Base-by-base conservation (phyloP, 148 eudicot genomes). In the Rhododendron griersonianum region DNA sequence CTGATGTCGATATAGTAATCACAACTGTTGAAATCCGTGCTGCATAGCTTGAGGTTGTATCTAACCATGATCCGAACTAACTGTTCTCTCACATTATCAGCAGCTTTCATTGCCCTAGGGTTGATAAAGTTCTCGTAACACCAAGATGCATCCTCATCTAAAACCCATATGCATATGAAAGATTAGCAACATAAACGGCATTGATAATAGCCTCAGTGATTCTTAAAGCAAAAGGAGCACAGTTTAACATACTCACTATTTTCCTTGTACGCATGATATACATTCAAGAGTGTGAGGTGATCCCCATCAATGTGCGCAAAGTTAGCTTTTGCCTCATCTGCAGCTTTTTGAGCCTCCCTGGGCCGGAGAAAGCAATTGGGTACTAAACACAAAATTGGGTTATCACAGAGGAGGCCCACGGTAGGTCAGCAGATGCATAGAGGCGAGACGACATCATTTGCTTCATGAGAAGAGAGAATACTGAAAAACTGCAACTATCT, bases 361-460 rank as follows among this genome's bases (percentile, higher is more conserved):
- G 99, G 99, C 99, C 98, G 95, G 94, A 97, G 90, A 94, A 97
- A 97, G 98, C 99, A 97, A 91, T 97, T 97, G 98, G 99, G 98
- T 94, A 95, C 99, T 97, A 95, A 84, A 95, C 94, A 95, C 90
- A 94, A 94, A 95, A 94, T 88, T 92, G 91, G 94, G 94, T 91
- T 93, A 94, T 94, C 95, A 97, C 98, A 97, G 98, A 93, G 93
- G 98, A 95, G 96, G 95, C 91, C 98, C 98, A 93, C 90, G 91
- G 99, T 90, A 93, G 95, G 99, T 97, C 99, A 96, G 98, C 98
- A 92, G 98, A 97, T 93, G 98, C 95, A 96, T 96, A 95, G 95
- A 96, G 95, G 93, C 93, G 92, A 93, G 95, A 94, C 90, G 89
- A 94, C 91, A 95, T 95, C 95, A 95, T 93, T 93, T 97, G 94